These are phyloP conservation scores for Odonthalia washingtoniensis DNA, from an alignment of 31 red algal genomes.

Conservation along the genomic window DNA sequence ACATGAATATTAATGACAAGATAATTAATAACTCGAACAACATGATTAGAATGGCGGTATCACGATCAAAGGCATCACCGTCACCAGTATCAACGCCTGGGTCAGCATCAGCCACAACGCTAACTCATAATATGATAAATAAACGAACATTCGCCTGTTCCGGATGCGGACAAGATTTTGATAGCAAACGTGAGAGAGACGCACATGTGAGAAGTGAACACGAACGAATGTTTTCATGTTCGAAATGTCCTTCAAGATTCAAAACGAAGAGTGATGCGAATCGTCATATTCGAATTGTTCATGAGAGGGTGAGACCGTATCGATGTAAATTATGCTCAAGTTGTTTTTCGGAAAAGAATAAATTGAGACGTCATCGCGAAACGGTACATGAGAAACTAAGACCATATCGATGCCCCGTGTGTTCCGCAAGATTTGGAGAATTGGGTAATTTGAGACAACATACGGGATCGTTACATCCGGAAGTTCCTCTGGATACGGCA, in stretches of 20 bases:
- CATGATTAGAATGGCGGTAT: too few species aligned
- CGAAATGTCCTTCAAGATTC: constrained; percentile 54
- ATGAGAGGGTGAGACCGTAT: constrained; percentile 72
- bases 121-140: too few species aligned
- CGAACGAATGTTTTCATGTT: constrained; percentile 67
- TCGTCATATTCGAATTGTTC: constrained; percentile 75
- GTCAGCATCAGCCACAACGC: too few species aligned
- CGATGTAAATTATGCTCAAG: constrained; percentile 52
- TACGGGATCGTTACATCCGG: constrained; percentile 70
- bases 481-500: constrained; percentile 40
- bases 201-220: constrained; percentile 54
- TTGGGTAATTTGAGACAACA: constrained; percentile 71
- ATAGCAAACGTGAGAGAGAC: constrained; percentile 49
- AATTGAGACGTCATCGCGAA: constrained; percentile 67
- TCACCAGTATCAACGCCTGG: too few species aligned
- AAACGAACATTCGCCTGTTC: constrained; percentile 34
- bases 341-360: constrained; percentile 73
- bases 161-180: constrained; percentile 51
- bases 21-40: too few species aligned
- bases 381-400: constrained; percentile 75
- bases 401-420: constrained; percentile 63
- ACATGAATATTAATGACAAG: too few species aligned
- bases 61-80: too few species aligned
- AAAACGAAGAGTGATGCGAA: constrained; percentile 82
- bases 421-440: constrained; percentile 65